Percentiles rank a stretch among this genome's conserved stretches.
Conservation (phyloP, 768 basidiomycete species). For the Russula olivacea region DNA sequence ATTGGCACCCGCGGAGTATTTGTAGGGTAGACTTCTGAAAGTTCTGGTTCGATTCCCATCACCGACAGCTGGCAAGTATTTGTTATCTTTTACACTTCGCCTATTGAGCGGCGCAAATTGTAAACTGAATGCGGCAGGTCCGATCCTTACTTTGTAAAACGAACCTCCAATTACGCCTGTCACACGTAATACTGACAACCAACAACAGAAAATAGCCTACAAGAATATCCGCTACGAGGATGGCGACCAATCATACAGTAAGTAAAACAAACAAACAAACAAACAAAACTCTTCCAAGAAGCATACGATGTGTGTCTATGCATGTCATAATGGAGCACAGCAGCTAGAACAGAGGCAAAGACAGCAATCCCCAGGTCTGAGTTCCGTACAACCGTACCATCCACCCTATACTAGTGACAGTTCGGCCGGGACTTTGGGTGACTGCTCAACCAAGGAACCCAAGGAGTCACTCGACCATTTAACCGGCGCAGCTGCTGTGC, state of each 20-base stretch:
- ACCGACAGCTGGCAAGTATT: neutral
- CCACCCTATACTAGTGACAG: slow-evolving; percentile 8
- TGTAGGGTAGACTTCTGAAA: neutral
- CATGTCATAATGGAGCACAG: neutral
- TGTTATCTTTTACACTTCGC: neutral
- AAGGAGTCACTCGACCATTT: slow-evolving; percentile 48
- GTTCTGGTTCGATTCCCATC: neutral
- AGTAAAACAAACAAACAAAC: no score
- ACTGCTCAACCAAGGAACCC: slow-evolving; percentile 48
- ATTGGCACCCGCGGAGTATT: slow-evolving; percentile 1
- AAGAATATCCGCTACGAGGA: neutral
- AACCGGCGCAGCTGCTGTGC: slow-evolving; percentile 42
- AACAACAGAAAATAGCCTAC: neutral
- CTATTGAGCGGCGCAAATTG: neutral
- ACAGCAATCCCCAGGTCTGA: neutral
- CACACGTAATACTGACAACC: neutral
- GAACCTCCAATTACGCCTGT: neutral
- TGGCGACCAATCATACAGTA: neutral
- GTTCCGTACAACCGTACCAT: neutral
- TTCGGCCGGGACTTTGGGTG: slow-evolving; percentile 38
- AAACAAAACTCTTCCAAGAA: neutral
- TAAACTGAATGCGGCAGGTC: neutral
- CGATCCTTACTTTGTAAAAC: no score
- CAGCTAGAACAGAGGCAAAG: neutral
- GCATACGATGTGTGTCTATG: neutral